Base-by-base conservation (phyloP, 75 land plant species). In the Sequoiadendron giganteum region DNA sequence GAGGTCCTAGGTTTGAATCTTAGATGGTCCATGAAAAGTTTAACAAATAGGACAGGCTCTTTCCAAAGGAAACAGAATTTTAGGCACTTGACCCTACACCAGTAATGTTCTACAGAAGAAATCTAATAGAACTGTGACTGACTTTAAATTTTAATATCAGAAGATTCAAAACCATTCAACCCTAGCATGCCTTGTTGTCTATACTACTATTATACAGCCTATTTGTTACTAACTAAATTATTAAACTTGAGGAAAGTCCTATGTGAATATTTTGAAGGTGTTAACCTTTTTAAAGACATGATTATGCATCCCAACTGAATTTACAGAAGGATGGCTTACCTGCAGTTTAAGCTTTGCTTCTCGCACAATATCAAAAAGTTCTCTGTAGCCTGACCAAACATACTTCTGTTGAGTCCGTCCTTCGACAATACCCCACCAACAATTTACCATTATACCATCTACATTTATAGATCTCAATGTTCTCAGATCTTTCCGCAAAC, bases 371-470 rank as follows among this genome's bases (percentile, higher is more conserved):
- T 90, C 85, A 87, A 97, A 96, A 14, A 96, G 93, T 39, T 94
- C 90, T 76, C 91, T 91, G 82, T 95, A 95, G 19, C 94, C 98
- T 88, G 95, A 89, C 98, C 98, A 97, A 13, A 83, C 80, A 87
- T 97, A 97, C 42, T 93, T 92, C 78, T 94, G 95, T 54, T 97
- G 96, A 86, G 39, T 91, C 91, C 95, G 91, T 3, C 88, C 89
- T 88, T 97, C 98, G 83, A 95, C 94, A 68, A 97, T 89, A 39
- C 97, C 98, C 98, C 98, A 97, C 97, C 96, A 97, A 87, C 97
- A 95, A 76, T 91, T 89, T 32, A 97, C 96, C 88, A 94, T 89
- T 43, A 97, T 94, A 14, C 98, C 98, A 94, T 95, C 98, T 6
- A 93, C 93, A 89, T 91, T 86, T 34, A 92, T 85, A 38, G 94